phyloP scores from a whole-genome alignment of 305 asterid species.

The Fraxinus platypoda region DNA sequence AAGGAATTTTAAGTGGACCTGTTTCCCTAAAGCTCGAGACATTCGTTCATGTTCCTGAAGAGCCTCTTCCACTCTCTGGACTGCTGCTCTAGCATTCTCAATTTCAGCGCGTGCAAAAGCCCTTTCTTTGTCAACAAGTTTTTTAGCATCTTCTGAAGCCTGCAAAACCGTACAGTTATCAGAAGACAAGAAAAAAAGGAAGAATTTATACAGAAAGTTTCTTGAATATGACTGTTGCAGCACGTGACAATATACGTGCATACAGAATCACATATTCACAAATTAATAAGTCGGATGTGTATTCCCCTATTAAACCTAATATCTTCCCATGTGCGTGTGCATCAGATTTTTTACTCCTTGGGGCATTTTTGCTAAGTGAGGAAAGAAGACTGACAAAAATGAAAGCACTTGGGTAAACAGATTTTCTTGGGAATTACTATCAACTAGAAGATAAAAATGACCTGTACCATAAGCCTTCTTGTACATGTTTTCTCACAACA shows the following conservation, averaged over 20 bases:
- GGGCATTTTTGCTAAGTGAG: background rate
- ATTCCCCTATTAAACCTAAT: background rate
- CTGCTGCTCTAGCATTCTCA: conserved; percentile 92
- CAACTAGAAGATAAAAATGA: background rate
- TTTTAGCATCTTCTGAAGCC: conserved; percentile 99
- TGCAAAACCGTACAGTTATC: conserved; percentile 17
- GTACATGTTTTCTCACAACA: background rate
- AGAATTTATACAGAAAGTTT: background rate
- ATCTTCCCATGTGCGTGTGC: background rate
- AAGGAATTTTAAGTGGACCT: conserved; percentile 47
- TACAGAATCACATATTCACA: background rate
- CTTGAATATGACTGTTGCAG: background rate
- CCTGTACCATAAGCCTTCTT: background rate
- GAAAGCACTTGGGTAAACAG: background rate
- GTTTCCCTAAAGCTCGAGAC: conserved; percentile 81
- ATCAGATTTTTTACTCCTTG: background rate
- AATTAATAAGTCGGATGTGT: background rate
- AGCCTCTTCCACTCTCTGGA: conserved; percentile 98
- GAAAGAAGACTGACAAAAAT: background rate
- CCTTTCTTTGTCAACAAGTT: conserved; percentile 86
- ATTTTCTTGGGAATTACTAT: background rate
- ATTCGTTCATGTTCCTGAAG: conserved; percentile 86
- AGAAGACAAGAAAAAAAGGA: conserved; percentile 10
- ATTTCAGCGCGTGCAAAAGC: conserved; percentile 90
- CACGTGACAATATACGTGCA: background rate